These are phyloP conservation scores for Leptosphaerulina australis DNA, from an alignment of 2,329 filamentous ascomycete species.

Conservation along the genomic window DNA sequence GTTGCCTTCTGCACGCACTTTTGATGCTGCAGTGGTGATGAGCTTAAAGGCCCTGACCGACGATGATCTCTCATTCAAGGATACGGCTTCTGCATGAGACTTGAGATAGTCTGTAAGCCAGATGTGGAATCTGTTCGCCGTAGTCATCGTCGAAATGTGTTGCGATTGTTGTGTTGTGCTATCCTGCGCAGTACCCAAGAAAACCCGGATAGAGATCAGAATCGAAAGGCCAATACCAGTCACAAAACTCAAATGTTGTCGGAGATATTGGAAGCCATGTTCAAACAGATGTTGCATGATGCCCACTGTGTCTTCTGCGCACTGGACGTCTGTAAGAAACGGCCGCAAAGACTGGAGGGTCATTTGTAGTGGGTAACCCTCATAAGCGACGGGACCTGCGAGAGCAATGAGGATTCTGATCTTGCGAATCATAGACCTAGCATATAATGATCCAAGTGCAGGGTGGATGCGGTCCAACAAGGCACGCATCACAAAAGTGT, in stretches of 20 bases:
- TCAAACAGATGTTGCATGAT: slow-evolving; percentile 83
- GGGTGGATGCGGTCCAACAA: slow-evolving; percentile 82
- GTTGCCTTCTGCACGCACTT: slow-evolving; percentile 71
- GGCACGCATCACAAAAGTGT: slow-evolving; percentile 75
- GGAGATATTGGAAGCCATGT: slow-evolving; percentile 69
- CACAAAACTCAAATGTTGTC: slow-evolving; percentile 72
- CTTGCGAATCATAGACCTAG: slow-evolving; percentile 84
- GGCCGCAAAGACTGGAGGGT: slow-evolving; percentile 78
- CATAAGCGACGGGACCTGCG: slow-evolving; percentile 72
- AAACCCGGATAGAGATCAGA: slow-evolving; percentile 76
- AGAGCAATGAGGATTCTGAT: slow-evolving; percentile 80
- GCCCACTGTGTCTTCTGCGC: slow-evolving; percentile 87
- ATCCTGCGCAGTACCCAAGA: slow-evolving; percentile 74
- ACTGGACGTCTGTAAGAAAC: slow-evolving; percentile 82
- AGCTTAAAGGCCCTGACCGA: slow-evolving; percentile 64
- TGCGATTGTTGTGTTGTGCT: slow-evolving; percentile 86
- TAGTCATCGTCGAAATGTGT: slow-evolving; percentile 75
- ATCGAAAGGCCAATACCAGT: slow-evolving; percentile 81
- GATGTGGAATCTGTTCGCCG: slow-evolving; percentile 73
- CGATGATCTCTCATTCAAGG: slow-evolving; percentile 27
- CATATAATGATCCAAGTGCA: slow-evolving; percentile 83
- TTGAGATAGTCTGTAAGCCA: slow-evolving; percentile 78
- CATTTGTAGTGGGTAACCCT: slow-evolving; percentile 89
- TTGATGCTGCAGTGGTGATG: slow-evolving; percentile 72
- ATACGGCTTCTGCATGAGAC: slow-evolving; percentile 50